Percentiles rank a stretch among this genome's conserved stretches.
phyloP scores from a whole-genome alignment of 2,329 filamentous ascomycete genomes.

The Aaosphaeria pasadenensis region DNA sequence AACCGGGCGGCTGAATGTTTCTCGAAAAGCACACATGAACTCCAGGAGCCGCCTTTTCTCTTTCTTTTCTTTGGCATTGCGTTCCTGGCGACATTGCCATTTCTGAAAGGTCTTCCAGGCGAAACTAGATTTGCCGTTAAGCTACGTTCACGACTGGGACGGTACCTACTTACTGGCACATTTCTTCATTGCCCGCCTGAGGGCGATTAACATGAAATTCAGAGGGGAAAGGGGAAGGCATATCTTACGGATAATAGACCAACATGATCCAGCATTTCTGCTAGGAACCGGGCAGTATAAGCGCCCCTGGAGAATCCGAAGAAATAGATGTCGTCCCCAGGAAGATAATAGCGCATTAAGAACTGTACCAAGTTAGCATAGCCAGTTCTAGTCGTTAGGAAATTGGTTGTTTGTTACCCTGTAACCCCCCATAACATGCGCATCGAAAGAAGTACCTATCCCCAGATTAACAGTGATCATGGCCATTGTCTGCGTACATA shows the following conservation, averaged over 20 bases:
- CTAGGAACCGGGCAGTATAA: constrained; percentile 54
- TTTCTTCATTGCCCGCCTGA: constrained; percentile 75
- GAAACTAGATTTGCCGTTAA: constrained; percentile 49
- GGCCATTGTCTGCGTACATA: constrained; percentile 2
- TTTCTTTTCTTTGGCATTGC: constrained; percentile 41
- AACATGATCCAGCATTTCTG: constrained; percentile 82
- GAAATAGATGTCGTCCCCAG: constrained; percentile 48
- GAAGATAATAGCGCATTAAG: constrained; percentile 48
- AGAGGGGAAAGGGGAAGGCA: not conserved
- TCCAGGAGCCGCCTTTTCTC: constrained; percentile 63
- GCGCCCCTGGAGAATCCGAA: constrained; percentile 51
- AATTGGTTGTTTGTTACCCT: constrained; percentile 70
- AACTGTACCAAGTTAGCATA: constrained; percentile 25
- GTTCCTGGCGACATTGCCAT: constrained; percentile 61
- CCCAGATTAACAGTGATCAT: not conserved
- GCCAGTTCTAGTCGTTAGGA: constrained; percentile 35
- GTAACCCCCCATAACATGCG: constrained; percentile 82
- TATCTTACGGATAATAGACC: constrained; percentile 62
- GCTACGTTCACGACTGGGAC: not conserved
- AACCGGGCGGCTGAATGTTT: constrained; percentile 76
- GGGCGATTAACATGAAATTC: not conserved
- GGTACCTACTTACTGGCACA: constrained; percentile 54
- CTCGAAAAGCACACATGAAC: constrained; percentile 76
- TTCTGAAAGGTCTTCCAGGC: constrained; percentile 79
- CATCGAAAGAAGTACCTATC: constrained; percentile 69